Evolutionary conservation across 2,329 filamentous ascomycete species (phyloP).

Genomic region (Penicillium aurantiogriseum): DNA sequence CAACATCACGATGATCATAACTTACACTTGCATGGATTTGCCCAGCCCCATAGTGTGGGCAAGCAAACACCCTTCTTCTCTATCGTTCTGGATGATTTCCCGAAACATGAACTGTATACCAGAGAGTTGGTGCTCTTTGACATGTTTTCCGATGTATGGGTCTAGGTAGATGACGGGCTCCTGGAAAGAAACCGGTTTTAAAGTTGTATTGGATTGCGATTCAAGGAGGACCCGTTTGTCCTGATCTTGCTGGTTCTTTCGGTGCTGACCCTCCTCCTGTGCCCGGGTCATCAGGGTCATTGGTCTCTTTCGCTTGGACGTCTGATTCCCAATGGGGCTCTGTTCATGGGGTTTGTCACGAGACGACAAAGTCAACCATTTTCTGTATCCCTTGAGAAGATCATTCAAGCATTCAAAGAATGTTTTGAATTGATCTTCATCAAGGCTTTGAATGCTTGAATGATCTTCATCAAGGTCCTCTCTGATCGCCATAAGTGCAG

Average conservation of each 20-base stretch:
- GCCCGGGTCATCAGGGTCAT: too few species aligned
- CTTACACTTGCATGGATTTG: slow-evolving; percentile 82
- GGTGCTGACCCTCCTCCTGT: too few species aligned
- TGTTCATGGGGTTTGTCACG: background rate
- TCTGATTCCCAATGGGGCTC: too few species aligned
- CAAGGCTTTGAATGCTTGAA: background rate
- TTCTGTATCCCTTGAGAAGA: background rate
- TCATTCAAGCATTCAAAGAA: background rate
- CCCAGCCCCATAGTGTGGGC: slow-evolving; percentile 90
- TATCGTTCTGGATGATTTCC: slow-evolving; percentile 65
- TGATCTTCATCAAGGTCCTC: background rate
- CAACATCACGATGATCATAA: slow-evolving; percentile 6
- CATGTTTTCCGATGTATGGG: slow-evolving; percentile 56
- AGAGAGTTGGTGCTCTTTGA: slow-evolving; percentile 77
- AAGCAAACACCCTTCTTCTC: slow-evolving; percentile 72
- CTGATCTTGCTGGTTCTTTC: too few species aligned
- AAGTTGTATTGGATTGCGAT: too few species aligned
- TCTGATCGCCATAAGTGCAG: background rate
- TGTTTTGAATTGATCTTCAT: background rate
- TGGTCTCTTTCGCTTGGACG: too few species aligned
- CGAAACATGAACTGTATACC: slow-evolving; percentile 90
- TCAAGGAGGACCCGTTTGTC: too few species aligned
- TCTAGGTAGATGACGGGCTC: slow-evolving; percentile 55
- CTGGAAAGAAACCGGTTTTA: background rate
- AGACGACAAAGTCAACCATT: background rate